These are phyloP conservation scores for Zymoseptoria tritici DNA, from an alignment of 2,329 filamentous ascomycete species.

Conservation along the genomic window DNA sequence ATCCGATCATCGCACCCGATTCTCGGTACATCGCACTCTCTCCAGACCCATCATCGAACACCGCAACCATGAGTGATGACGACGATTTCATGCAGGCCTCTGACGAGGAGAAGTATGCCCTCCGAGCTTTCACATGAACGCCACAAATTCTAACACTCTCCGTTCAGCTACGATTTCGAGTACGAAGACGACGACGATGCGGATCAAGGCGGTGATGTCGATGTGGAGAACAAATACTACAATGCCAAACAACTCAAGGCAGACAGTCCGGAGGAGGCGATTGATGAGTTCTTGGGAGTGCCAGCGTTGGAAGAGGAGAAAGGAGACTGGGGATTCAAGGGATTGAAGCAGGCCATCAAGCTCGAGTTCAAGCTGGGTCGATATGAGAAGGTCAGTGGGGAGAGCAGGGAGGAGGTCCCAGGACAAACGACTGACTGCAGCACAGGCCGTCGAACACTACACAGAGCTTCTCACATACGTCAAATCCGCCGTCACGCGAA, in stretches of 20 bases:
- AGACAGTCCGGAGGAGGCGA: constrained; percentile 77
- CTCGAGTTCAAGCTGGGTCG: constrained; percentile 87
- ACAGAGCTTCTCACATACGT: constrained; percentile 93
- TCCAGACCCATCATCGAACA: background rate
- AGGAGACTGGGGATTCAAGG: constrained; percentile 98
- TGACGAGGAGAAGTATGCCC: constrained; percentile 68
- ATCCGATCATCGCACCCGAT: background rate
- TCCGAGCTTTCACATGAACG: constrained; percentile 6
- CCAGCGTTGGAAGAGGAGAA: constrained; percentile 80
- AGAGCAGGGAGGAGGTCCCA: background rate
- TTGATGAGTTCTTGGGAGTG: constrained; percentile 86
- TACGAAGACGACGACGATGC: constrained; percentile 93
- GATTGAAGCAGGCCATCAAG: constrained; percentile 95
- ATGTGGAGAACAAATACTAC: constrained; percentile 99
- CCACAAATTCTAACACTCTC: constrained; percentile 1
- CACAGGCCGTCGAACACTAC: constrained; percentile 82
- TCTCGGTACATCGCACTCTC: background rate
- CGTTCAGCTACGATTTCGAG: constrained; percentile 78
- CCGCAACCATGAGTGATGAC: constrained; percentile 64
- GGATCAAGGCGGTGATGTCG: constrained; percentile 78
- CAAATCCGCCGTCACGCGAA: constrained; percentile 91
- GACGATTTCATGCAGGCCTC: constrained; percentile 94
- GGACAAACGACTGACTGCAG: constrained; percentile 16
- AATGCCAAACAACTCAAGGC: constrained; percentile 96
- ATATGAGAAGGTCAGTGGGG: constrained; percentile 63